Evolutionary conservation across 164 flowering plant species (phyloP), one percentile per base, ranked within the genome.

Genomic region (Vitis vinifera): DNA sequence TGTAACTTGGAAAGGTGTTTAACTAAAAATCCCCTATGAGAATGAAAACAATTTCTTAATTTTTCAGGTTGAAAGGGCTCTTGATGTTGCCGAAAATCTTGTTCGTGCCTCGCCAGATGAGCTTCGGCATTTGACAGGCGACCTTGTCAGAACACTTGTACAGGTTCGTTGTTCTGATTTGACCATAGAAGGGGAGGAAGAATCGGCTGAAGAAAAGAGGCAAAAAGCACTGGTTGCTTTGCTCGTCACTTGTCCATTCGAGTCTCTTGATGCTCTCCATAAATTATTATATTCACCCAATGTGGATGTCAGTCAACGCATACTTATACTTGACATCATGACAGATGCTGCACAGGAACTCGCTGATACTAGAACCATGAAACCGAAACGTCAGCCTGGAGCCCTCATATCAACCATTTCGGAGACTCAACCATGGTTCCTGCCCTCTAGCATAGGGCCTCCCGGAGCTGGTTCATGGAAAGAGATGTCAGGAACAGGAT

Each of bases 241-340:
- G 79, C 76, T 93, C 66, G 97, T 83, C 29, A 83, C 78, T 9
- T 82, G 85, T 68, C 98, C 99, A 9, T 74, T 88, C 51, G 92
- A 91, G 71, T 87, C 94, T 77, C 81, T 90, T 55, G 90, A 88
- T 44, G 74, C 83, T n/a, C 74, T 91, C 15, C 81, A 83, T 86
- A 89, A 84, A 63, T 77, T 91, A 51, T 66, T 95, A 44, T 93
- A 93, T 71, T 93, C 99, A 10, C 93, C 99, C 31, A 87, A 87
- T 82, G 79, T 95, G 27, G 99, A 95, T 83, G 63, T 85, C 65
- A 89, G 99, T 71, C 99, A 95, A 74, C 84, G 98, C 55, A 88
- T 95, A 75, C 79, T 95, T 86, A 84, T 95, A 55, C 95, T 95
- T 65, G 95, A 95, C 75, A 87, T 91, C 69, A 93, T 95, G 99